These are phyloP conservation scores for Aspergillus ochraceoroseus DNA, from an alignment of 2,329 filamentous ascomycete genomes.

Conservation along the genomic window DNA sequence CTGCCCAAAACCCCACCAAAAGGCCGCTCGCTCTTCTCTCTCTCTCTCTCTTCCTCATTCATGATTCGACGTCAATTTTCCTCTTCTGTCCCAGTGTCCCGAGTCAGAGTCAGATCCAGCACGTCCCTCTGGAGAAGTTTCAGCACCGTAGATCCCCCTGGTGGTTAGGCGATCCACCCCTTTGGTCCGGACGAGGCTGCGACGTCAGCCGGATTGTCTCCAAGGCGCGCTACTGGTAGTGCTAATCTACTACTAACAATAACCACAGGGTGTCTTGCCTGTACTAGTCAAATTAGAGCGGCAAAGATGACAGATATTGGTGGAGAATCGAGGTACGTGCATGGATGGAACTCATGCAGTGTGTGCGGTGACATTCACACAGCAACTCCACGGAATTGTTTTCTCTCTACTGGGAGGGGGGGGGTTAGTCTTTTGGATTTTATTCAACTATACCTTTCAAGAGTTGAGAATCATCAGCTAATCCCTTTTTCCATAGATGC, in stretches of 20 bases:
- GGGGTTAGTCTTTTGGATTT: no score
- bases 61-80: background rate
- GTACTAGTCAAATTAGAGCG: conserved; percentile 2
- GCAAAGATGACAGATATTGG: background rate
- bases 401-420: no score
- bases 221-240: background rate
- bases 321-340: background rate
- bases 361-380: conserved; percentile 8
- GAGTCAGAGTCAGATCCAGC: no score
- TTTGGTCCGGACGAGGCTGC: background rate
- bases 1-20: background rate
- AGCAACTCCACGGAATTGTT: no score
- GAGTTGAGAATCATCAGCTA: no score
- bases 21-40: no score
- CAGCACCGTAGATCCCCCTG: conserved; percentile 3
- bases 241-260: background rate
- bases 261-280: background rate
- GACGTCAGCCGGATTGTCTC: conserved; percentile 1
- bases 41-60: no score
- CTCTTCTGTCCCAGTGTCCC: background rate
- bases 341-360: conserved; percentile 9
- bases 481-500: no score
- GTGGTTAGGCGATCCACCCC: background rate
- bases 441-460: no score
- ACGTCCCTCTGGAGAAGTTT: conserved; percentile 1